A percentile compares a stretch with the other conserved stretches of the same genome.
Evolutionary conservation across 2,329 filamentous ascomycete species (phyloP).

Genomic region (Diaporthe citrichinensis): DNA sequence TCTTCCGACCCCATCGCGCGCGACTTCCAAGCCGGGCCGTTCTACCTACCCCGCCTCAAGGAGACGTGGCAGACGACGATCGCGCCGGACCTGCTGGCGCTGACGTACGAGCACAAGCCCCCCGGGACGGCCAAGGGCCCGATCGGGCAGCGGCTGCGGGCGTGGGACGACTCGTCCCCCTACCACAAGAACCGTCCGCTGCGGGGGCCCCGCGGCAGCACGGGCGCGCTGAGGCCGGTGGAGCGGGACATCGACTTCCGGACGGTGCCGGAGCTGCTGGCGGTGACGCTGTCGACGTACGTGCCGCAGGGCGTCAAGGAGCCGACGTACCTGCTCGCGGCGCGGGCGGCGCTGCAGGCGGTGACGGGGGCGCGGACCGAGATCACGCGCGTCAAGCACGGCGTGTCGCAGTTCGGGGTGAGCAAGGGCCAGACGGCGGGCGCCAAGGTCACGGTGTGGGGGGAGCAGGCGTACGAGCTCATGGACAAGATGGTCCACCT

Average conservation of each 20-base stretch:
- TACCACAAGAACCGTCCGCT: slow-evolving; percentile 94
- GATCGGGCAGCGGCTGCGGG: slow-evolving; percentile 76
- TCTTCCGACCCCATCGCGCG: slow-evolving; percentile 90
- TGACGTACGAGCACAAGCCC: slow-evolving; percentile 88
- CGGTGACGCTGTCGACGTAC: slow-evolving; percentile 84
- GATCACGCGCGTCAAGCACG: slow-evolving; percentile 78
- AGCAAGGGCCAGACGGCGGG: slow-evolving; percentile 79
- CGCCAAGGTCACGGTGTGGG: slow-evolving; percentile 82
- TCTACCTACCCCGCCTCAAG: slow-evolving; percentile 86
- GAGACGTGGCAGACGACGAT: slow-evolving; percentile 93
- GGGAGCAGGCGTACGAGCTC: slow-evolving; percentile 90
- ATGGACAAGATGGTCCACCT: slow-evolving; percentile 90
- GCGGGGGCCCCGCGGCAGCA: slow-evolving; percentile 85
- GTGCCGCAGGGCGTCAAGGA: slow-evolving; percentile 80
- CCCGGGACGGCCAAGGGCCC: slow-evolving; percentile 75
- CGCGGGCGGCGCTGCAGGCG: slow-evolving; percentile 85
- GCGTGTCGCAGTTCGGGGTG: slow-evolving; percentile 83
- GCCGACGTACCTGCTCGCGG: slow-evolving; percentile 83
- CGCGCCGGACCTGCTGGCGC: slow-evolving; percentile 87
- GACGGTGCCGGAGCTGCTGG: slow-evolving; percentile 86
- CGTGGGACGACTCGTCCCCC: slow-evolving; percentile 91
- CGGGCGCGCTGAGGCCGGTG: slow-evolving; percentile 75
- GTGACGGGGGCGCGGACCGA: slow-evolving; percentile 84
- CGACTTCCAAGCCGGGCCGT: slow-evolving; percentile 90
- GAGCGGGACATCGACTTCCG: slow-evolving; percentile 83